Percentiles rank a stretch among this genome's conserved stretches.
phyloP scores from a whole-genome alignment of 176 grass and related monocot species.

The Tillandsia leiboldiana region DNA sequence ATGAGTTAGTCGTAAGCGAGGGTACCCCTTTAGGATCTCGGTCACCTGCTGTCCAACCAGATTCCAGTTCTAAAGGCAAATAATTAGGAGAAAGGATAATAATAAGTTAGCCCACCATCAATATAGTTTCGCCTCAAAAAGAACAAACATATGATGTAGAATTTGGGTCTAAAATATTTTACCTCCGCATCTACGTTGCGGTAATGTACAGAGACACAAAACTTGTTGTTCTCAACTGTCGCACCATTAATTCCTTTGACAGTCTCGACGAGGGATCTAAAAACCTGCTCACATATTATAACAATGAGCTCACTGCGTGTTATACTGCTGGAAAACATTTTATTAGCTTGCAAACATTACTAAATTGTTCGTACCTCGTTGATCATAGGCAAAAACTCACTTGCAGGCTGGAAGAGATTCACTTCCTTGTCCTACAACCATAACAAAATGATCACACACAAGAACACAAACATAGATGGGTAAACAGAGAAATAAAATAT shows the following conservation, averaged over 20 bases:
- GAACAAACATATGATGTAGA: background rate
- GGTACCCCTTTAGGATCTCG: constrained; percentile 43
- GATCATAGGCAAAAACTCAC: constrained; percentile 93
- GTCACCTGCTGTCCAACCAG: constrained; percentile 52
- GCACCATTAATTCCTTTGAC: constrained; percentile 59
- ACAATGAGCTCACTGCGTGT: constrained; percentile 13
- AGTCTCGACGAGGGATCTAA: constrained; percentile 54
- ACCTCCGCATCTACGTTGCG: constrained; percentile 70
- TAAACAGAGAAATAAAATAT: background rate
- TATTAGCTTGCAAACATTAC: constrained; percentile 1
- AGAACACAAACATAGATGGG: too few relatives aligned
- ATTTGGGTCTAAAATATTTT: constrained; percentile 12
- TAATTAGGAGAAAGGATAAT: background rate
- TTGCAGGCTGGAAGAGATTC: constrained; percentile 86
- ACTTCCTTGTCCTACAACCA: constrained; percentile 56
- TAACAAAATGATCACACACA: background rate
- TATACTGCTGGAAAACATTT: constrained; percentile 13
- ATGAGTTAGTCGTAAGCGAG: constrained; percentile 59
- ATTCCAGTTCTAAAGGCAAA: constrained; percentile 45
- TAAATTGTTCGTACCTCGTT: constrained; percentile 34
- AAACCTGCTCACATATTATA: constrained; percentile 45
- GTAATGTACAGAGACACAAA: constrained; percentile 87
- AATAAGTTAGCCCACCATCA: constrained; percentile 12
- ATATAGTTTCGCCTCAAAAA: constrained; percentile 1
- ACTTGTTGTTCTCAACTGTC: constrained; percentile 91